Conservation (phyloP, 169 alveolate genomes). For the Fabrea salina region DNA sequence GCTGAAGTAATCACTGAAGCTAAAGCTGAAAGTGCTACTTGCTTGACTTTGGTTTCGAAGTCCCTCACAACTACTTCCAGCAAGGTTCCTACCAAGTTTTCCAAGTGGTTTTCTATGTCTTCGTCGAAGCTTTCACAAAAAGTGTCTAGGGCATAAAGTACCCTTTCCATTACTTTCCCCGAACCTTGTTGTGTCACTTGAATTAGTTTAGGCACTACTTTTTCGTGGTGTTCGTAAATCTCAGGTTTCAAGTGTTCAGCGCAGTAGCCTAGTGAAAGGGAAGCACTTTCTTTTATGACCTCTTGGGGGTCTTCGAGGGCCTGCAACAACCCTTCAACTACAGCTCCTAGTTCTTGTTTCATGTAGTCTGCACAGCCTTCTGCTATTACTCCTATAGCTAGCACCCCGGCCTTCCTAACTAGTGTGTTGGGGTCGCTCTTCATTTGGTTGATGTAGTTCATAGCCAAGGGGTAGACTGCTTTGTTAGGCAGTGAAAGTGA, state of each 20-base stretch:
- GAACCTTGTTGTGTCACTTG: neutral
- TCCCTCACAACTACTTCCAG: neutral
- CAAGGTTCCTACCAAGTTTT: neutral
- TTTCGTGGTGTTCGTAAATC: neutral
- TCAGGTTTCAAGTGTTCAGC: conserved; percentile 29
- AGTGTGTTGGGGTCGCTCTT: neutral
- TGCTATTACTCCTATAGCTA: conserved; percentile 19
- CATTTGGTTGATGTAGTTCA: neutral
- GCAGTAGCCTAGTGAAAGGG: conserved; percentile 13
- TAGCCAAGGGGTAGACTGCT: neutral
- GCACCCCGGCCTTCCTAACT: neutral
- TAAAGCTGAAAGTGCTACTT: conserved; percentile 17
- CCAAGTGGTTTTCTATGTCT: neutral
- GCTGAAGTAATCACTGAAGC: conserved; percentile 15
- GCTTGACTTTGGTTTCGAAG: neutral
- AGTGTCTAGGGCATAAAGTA: conserved; percentile 3
- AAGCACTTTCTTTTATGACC: conserved; percentile 21
- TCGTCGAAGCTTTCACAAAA: conserved; percentile 27
- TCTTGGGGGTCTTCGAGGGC: neutral
- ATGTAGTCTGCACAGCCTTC: conserved; percentile 27
- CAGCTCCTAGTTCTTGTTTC: neutral
- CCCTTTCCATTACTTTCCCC: conserved; percentile 6
- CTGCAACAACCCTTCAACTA: neutral
- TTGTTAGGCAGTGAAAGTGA: conserved; percentile 5
- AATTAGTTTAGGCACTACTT: neutral